Conservation (phyloP, 2,329 filamentous ascomycete species). For the Aspergillus niger region DNA sequence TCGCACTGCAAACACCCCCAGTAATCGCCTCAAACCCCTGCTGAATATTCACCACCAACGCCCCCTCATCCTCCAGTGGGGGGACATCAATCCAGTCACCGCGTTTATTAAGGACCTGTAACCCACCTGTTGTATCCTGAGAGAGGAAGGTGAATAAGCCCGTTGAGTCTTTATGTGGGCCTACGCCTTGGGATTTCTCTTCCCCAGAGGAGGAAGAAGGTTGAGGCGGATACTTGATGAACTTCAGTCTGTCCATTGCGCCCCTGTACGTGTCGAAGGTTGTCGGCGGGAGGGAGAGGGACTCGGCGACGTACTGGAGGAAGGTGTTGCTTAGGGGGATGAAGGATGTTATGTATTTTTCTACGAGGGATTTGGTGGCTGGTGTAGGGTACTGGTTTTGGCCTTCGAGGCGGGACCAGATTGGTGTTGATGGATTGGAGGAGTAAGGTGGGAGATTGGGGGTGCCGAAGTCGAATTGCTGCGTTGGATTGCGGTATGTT, state of each 20-base stretch:
- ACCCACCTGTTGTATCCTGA: constrained; percentile 47
- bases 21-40: constrained; percentile 61
- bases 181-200: constrained; percentile 54
- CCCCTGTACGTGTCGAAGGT: constrained; percentile 54
- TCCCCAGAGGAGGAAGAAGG: neutral
- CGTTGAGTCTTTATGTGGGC: constrained; percentile 60
- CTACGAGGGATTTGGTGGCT: constrained; percentile 26
- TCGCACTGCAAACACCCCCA: constrained; percentile 54
- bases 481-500: constrained; percentile 22
- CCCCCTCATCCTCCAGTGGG: constrained; percentile 40
- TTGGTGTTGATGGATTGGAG: constrained; percentile 35
- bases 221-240: constrained; percentile 56
- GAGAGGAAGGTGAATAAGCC: constrained; percentile 46
- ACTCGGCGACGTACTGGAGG: constrained; percentile 59
- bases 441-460: constrained; percentile 17
- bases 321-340: constrained; percentile 52
- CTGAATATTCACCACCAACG: constrained; percentile 51
- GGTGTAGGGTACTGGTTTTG: constrained; percentile 23
- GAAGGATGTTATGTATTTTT: constrained; percentile 56
- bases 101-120: constrained; percentile 50
- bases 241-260: constrained; percentile 56
- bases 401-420: constrained; percentile 43
- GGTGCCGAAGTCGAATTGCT: constrained; percentile 49
- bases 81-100: constrained; percentile 50
- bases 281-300: constrained; percentile 49